These are phyloP conservation scores for Rhodotorula graminis DNA, from an alignment of 768 basidiomycete genomes.

Conservation along the genomic window DNA sequence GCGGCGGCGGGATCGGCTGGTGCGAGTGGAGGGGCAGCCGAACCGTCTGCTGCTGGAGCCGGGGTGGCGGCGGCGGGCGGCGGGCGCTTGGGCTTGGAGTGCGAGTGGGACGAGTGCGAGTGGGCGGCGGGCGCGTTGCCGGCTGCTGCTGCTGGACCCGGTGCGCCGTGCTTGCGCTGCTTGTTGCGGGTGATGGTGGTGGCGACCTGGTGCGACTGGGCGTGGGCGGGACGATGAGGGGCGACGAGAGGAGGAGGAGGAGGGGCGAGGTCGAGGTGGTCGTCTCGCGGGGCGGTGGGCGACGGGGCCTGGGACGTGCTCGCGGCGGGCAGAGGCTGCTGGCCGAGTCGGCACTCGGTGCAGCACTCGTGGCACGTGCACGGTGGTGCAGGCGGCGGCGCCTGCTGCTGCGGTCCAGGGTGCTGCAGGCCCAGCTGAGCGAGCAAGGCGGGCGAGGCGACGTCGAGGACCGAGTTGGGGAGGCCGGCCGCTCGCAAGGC, in stretches of 20 bases:
- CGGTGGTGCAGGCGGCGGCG: too few relatives aligned
- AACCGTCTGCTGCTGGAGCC: not conserved
- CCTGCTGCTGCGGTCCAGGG: too few relatives aligned
- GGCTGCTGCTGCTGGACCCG: too few relatives aligned
- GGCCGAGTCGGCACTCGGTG: not conserved
- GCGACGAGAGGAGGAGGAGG: not conserved
- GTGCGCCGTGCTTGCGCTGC: too few relatives aligned
- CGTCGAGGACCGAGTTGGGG: too few relatives aligned
- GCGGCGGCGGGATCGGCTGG: not conserved
- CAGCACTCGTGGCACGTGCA: not conserved
- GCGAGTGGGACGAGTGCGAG: not conserved
- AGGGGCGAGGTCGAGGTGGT: not conserved
- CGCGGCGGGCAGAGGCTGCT: too few relatives aligned
- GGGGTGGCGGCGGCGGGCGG: slow-evolving; percentile 13
- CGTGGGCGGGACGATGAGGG: not conserved
- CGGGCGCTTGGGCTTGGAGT: slow-evolving; percentile 3
- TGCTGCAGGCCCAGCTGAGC: too few relatives aligned
- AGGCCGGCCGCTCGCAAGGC: too few relatives aligned
- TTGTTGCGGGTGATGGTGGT: not conserved
- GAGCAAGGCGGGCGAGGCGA: too few relatives aligned
- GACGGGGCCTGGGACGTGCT: not conserved
- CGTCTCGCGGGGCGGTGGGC: too few relatives aligned
- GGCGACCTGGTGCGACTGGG: not conserved
- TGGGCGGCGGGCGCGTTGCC: not conserved
- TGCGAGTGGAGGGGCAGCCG: slow-evolving; percentile 9